Conservation (phyloP, 2,329 filamentous ascomycete species). For the Plectosphaerella plurivora region DNA sequence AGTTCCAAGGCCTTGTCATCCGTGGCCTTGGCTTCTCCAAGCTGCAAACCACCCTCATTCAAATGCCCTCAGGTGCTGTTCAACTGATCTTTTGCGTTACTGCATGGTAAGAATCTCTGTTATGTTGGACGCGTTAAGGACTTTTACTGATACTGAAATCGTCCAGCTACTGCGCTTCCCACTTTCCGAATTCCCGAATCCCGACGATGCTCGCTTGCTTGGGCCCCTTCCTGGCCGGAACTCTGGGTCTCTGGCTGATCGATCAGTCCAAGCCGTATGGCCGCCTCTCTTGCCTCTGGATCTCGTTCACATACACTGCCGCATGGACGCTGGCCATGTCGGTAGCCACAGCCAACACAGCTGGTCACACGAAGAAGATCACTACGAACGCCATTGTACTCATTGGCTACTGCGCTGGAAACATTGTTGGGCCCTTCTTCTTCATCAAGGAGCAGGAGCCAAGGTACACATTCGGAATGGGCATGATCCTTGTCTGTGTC, state of each 20-base stretch:
- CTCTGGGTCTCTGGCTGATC: constrained; percentile 11
- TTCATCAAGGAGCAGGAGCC: constrained; percentile 55
- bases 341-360: constrained; percentile 26
- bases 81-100: too few species aligned
- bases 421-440: constrained; percentile 56
- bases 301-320: constrained; percentile 19
- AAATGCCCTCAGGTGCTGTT: too few species aligned
- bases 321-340: constrained; percentile 9
- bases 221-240: constrained; percentile 10
- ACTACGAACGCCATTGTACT: constrained; percentile 43
- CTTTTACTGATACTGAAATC: not conserved
- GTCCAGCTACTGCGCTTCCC: constrained; percentile 6
- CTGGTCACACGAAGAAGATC: constrained; percentile 50
- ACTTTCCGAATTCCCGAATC: constrained; percentile 10
- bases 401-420: constrained; percentile 47
- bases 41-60: too few species aligned
- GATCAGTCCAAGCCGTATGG: constrained; percentile 11
- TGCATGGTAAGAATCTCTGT: too few species aligned
- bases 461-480: constrained; percentile 39
- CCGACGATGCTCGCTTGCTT: constrained; percentile 12
- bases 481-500: constrained; percentile 13
- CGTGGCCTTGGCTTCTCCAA: too few species aligned
- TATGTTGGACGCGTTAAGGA: too few species aligned
- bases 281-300: constrained; percentile 19
- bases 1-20: too few species aligned